Conservation (phyloP, 2,329 filamentous ascomycete genomes). For the Cercospora sp. region DNA sequence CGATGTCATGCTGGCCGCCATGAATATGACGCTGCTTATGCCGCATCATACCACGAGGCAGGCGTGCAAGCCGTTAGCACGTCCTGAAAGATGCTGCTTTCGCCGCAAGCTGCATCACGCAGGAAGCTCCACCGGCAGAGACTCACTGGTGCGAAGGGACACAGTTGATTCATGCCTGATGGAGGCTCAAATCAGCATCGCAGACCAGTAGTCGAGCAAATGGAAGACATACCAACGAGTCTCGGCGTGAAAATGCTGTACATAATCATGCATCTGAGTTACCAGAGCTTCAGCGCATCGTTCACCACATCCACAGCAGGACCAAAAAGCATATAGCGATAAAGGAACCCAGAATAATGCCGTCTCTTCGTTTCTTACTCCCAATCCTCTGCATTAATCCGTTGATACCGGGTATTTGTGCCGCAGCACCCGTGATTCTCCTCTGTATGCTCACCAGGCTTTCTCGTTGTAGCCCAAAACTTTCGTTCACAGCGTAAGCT, state of each 20-base stretch:
- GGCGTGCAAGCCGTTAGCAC: not conserved
- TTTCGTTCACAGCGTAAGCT: constrained; percentile 95
- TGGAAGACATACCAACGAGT: not conserved
- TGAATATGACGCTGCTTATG: not conserved
- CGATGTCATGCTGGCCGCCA: not conserved
- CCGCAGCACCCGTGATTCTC: constrained; percentile 83
- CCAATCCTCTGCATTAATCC: constrained; percentile 88
- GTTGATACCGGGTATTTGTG: constrained; percentile 90
- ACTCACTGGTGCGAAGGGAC: not conserved
- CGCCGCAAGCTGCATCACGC: not conserved
- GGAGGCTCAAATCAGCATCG: not conserved
- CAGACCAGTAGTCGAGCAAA: not conserved
- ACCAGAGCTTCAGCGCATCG: not conserved
- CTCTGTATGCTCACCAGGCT: constrained; percentile 85
- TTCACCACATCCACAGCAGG: constrained; percentile 73
- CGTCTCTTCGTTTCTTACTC: constrained; percentile 90
- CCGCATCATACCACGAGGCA: not conserved
- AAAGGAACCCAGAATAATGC: constrained; percentile 86
- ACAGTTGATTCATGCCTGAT: not conserved
- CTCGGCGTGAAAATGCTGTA: not conserved
- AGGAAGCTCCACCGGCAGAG: not conserved
- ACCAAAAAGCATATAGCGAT: constrained; percentile 89
- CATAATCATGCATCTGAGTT: not conserved
- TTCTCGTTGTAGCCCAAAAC: constrained; percentile 82
- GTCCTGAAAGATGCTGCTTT: not conserved